Percentiles rank a stretch among this genome's conserved stretches.
Conservation (phyloP, 2,329 filamentous ascomycete genomes). For the Claviceps sorghi region DNA sequence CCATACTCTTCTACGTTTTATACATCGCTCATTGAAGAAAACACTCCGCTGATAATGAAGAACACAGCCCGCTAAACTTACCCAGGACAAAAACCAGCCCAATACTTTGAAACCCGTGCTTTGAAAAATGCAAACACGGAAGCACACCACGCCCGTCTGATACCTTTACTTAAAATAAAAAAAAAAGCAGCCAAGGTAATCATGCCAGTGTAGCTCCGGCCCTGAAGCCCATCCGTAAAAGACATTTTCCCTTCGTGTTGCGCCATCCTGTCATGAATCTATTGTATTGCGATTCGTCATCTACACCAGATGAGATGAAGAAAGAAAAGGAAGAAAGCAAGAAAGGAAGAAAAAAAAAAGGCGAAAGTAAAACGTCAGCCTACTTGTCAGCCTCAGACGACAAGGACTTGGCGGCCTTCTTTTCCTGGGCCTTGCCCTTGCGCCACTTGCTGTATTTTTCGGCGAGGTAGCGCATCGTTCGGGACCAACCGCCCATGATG, state of each 20-base stretch:
- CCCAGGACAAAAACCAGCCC: no score
- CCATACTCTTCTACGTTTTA: no score
- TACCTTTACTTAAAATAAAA: no score
- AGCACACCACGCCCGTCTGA: no score
- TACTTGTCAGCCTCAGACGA: not conserved
- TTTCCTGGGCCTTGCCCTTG: constrained; percentile 22
- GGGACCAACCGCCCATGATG: constrained; percentile 59
- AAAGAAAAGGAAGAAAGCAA: not conserved
- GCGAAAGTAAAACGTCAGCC: not conserved
- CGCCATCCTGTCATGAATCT: not conserved
- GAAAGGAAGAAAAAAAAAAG: not conserved
- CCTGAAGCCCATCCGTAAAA: not conserved
- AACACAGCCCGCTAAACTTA: no score
- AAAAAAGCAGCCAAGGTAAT: no score
- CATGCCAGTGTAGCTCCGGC: not conserved
- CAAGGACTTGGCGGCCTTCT: constrained; percentile 11
- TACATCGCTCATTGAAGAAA: no score
- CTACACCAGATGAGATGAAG: not conserved
- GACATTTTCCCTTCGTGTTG: not conserved
- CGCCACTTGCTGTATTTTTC: constrained; percentile 65
- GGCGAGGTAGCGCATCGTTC: constrained; percentile 59
- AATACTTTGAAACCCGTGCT: no score
- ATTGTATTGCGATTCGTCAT: not conserved
- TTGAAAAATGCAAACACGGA: no score
- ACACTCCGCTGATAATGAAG: no score